Percentiles rank a stretch among this genome's conserved stretches.
Conservation (phyloP, 2,329 filamentous ascomycete species). For the Xylariales sp. region DNA sequence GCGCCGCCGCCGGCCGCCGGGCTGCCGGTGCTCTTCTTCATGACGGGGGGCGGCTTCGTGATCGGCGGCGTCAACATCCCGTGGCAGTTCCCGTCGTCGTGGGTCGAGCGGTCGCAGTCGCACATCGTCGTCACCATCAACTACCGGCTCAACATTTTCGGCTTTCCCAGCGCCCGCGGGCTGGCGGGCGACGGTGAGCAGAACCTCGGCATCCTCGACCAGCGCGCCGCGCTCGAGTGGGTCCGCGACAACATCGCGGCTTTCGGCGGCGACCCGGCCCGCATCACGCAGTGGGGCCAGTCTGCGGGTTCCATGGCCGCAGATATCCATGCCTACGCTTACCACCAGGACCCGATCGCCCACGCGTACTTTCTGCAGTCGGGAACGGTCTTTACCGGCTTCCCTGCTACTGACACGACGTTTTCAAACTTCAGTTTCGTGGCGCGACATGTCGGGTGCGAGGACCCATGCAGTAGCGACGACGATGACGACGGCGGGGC, state of each 20-base stretch:
- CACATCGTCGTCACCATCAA: conserved; percentile 34
- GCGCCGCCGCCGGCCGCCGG: conserved; percentile 9
- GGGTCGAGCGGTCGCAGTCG: conserved; percentile 20
- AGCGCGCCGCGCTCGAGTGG: conserved; percentile 46
- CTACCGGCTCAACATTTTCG: conserved; percentile 31
- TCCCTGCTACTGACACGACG: conserved; percentile 16
- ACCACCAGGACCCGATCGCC: conserved; percentile 40
- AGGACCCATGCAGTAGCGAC: conserved; percentile 14
- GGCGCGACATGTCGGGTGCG: conserved; percentile 27
- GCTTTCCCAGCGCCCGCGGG: conserved; percentile 24
- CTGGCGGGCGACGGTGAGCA: conserved; percentile 20
- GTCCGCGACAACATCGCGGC: conserved; percentile 39
- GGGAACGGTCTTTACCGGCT: conserved; percentile 28
- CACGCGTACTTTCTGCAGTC: conserved; percentile 35
- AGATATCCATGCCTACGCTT: conserved; percentile 39
- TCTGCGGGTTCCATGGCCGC: conserved; percentile 37
- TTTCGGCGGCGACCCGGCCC: conserved; percentile 40
- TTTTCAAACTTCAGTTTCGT: conserved; percentile 30
- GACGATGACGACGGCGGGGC: conserved; percentile 9
- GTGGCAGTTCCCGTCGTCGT: conserved; percentile 32
- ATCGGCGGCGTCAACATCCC: conserved; percentile 32
- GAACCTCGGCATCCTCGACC: conserved; percentile 46
- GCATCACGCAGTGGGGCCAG: conserved; percentile 42
- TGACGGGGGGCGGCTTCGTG: conserved; percentile 32
- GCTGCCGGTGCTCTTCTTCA: conserved; percentile 35